phyloP scores from a whole-genome alignment of 805 yeast species.

The Wickerhamiella occidentalis region DNA sequence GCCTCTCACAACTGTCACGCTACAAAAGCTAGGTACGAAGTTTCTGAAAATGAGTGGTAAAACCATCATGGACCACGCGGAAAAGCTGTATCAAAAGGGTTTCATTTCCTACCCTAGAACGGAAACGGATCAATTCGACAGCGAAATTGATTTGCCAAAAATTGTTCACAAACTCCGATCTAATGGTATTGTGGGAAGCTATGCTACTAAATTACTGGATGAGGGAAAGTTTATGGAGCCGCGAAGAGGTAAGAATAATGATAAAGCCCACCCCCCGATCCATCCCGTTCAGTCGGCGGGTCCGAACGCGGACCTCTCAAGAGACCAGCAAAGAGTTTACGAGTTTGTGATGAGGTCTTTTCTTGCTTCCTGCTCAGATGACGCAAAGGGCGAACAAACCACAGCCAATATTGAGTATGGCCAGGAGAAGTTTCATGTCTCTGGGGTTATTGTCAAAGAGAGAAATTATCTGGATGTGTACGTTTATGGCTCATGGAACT shows the following conservation, averaged over 20 bases:
- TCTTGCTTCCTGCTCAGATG: constrained; percentile 82
- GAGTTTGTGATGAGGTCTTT: constrained; percentile 79
- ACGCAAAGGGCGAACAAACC: constrained; percentile 68
- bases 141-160: constrained; percentile 53
- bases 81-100: constrained; percentile 72
- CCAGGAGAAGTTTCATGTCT: constrained; percentile 53
- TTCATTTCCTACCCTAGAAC: constrained; percentile 93
- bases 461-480: constrained; percentile 72
- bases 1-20: constrained; percentile 87
- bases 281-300: constrained; percentile 51
- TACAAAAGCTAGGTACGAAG: constrained; percentile 75
- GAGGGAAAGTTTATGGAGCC: constrained; percentile 49
- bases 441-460: constrained; percentile 65
- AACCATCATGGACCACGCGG: constrained; percentile 63
- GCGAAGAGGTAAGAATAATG: constrained; percentile 71
- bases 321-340: constrained; percentile 45
- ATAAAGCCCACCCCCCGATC: constrained; percentile 96
- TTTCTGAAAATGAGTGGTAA: constrained; percentile 70
- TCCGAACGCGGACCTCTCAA: constrained; percentile 15
- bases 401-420: constrained; percentile 64
- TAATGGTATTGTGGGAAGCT: constrained; percentile 56
- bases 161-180: constrained; percentile 48
- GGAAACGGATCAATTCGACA: constrained; percentile 82
- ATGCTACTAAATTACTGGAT: constrained; percentile 39
- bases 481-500: constrained; percentile 66